Base-by-base conservation (phyloP, 192 early-diverging fungal genomes). In the Coemansia pectinata region DNA sequence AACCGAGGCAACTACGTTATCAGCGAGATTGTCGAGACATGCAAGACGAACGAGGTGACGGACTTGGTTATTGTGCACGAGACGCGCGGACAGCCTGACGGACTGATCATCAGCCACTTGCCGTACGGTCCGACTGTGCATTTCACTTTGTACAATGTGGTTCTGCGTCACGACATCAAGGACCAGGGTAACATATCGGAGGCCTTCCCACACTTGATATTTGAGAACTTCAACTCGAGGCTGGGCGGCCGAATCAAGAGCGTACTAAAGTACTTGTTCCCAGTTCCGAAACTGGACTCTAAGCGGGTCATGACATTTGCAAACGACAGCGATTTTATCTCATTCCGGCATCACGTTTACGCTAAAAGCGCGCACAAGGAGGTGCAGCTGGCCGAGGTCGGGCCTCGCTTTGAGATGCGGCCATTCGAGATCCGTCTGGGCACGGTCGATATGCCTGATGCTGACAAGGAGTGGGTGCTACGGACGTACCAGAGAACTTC, bases 91-190 rank as follows among this genome's bases (percentile, higher is more conserved):
- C 90, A 97, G 83, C 96, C 97, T 84, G 96, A 97, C 87, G 94
- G 95, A 36, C 90, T 99, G 86, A 88, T 98, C 34, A 74, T 99
- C 39, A 92, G 87, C 69, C 97, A 99, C 72, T 91, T 99, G 71
- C 97, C 97, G 42, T 95, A 99, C 81, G 97, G 97, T 38, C 97
- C 97, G 12, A 99, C 97, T 0, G 95, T 95, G 21, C 95, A 95
- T 82, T 99, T 99, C 82, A 93, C 95, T 15, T 86, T 99, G 62
- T 95, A 96, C 86, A 98, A 99, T 71, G 96, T 99, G 38, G 96
- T 98, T 1, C 83, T 99, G 64, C 88, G 97, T 17, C 97, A 99
- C 83, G 97, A 99, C 79, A 96, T 99, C 75, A 89, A 93, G 67
- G 92, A 98, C 73, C 87, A 94, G 67, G 97, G 97, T 61, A 98